Evolutionary conservation across 768 basidiomycete species (phyloP), one percentile per base, ranked within the genome.

Genomic region (Agrocybe chaxingu): DNA sequence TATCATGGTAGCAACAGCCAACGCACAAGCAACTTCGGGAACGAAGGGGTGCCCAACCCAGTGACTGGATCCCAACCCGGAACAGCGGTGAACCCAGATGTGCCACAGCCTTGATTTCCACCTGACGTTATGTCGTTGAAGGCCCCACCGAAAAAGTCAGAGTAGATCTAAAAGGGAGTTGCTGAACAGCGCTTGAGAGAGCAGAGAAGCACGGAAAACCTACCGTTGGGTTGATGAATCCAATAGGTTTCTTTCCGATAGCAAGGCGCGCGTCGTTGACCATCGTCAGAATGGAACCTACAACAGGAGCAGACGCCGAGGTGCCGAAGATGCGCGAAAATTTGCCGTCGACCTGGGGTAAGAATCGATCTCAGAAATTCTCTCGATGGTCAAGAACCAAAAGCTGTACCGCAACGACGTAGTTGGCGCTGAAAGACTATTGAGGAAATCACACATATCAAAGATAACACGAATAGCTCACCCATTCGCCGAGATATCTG

Each of bases 191-290:
- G 5, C 41, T 18, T 13, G 31, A 11, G 39, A 55, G 18, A 6
- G n/a, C 6, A 34, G 30, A 16, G 24, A 36, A 53, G 58, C 52
- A 10, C 53, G 58, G 13, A 57, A 41, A 6, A 61, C 67, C 35
- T 58, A 72, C 56, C 40, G 66, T 34, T 45, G 75, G 76, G 45
- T 78, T 78, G 42, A 78, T 74, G 57, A 78, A 78, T 29, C 78
- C 80, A 31, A 81, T 65, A 0, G 79, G 58, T 2, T 53, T 60
- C 60, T 79, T 80, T 5, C 68, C 66, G 0, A 8, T 0, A 3
- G 64, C 60, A 33, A 82, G 60, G 4, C 80, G 76, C 0, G 74
- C 76, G 51, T 81, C 80, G 53, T 81, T 81, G 35, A 81, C 58
- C 67, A 80, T 65, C 4, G 80, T 64, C 38, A 81, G 61, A 30